Evolutionary conservation across 768 basidiomycete species (phyloP), one percentile per base, ranked within the genome.

Genomic region (Tylopilus intermedius): DNA sequence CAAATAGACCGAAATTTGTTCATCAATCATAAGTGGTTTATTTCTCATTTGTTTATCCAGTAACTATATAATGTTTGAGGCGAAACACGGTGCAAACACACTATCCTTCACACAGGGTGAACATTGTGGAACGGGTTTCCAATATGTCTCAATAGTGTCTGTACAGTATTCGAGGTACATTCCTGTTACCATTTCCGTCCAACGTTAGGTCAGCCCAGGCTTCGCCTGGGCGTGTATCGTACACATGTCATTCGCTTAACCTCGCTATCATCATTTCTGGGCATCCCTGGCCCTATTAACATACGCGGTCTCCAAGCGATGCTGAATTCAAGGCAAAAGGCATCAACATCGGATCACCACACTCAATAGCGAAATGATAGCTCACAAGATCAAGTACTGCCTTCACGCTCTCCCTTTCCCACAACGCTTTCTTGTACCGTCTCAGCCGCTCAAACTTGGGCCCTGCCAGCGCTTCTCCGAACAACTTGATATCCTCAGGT

Each of bases 341-440:
- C 8, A 15, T 57, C 37, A 47, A 41, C 33, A 8, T 29, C 29
- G 24, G 24, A 24, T 24, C 15, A 40, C 21, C 22, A 38, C 29
- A 32, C 8, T 29, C 22, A 8, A 8, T 1, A 26, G 14, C 8
- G n/a, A 24, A 24, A 33, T 21, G 15, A 18, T 1, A 27, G 1
- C 58, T 58, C 30, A 59, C 58, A 1, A 51, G 24, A 51, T 59
- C 56, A 7, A 49, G 0, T 5, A 42, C 49, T 21, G 45, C 50
- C 49, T 47, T 57, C 33, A 59, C 52, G 33, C 56, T 59, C 47
- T 58, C 56, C 64, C 83, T 74, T 4, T 65, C 73, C 56, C 72
- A 74, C 37, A 84, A 49, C 37, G 74, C 77, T 10, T 68, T 62
- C 27, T 66, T 68, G 56, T 86, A 86, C 60, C 75, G 69, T 53